Percentiles rank a stretch among this genome's conserved stretches.
Evolutionary conservation across 352 stramenopile genomes (phyloP).

Genomic region (Phytopythium oedochilum): DNA sequence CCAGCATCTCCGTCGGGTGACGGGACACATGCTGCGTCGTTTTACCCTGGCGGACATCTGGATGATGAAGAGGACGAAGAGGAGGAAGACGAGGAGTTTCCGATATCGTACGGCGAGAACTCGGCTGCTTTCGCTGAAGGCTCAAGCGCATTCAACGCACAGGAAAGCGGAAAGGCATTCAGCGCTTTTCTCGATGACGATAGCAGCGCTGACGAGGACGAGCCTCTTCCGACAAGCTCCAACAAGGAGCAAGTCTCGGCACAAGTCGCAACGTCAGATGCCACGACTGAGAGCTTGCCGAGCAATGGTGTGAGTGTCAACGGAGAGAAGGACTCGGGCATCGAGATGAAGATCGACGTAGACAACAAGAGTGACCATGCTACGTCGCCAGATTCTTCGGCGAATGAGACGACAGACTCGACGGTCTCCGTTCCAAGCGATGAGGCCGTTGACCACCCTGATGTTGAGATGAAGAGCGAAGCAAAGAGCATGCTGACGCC

Average conservation of each 20-base stretch:
- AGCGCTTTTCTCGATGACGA: conserved; percentile 66
- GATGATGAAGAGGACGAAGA: conserved; percentile 60
- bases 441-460: background rate
- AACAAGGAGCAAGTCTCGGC: background rate
- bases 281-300: background rate
- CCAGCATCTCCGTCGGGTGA: conserved; percentile 9
- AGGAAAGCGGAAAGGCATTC: conserved; percentile 61
- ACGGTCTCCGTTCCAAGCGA: background rate
- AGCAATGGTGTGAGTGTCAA: background rate
- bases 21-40: background rate
- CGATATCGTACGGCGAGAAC: conserved; percentile 33
- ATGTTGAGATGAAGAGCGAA: background rate
- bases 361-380: background rate
- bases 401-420: background rate
- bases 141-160: conserved; percentile 37
- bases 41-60: conserved; percentile 3
- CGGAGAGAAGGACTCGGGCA: background rate
- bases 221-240: conserved; percentile 31
- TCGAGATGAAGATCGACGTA: background rate
- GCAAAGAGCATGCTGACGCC: conserved; percentile 4
- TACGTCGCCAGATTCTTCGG: background rate
- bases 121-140: conserved; percentile 22
- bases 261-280: background rate
- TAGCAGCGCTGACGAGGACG: conserved; percentile 59
- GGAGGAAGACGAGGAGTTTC: conserved; percentile 59